Conservation (phyloP, 371 early-diverging fungal species). For the Syncephalastrum sp. region DNA sequence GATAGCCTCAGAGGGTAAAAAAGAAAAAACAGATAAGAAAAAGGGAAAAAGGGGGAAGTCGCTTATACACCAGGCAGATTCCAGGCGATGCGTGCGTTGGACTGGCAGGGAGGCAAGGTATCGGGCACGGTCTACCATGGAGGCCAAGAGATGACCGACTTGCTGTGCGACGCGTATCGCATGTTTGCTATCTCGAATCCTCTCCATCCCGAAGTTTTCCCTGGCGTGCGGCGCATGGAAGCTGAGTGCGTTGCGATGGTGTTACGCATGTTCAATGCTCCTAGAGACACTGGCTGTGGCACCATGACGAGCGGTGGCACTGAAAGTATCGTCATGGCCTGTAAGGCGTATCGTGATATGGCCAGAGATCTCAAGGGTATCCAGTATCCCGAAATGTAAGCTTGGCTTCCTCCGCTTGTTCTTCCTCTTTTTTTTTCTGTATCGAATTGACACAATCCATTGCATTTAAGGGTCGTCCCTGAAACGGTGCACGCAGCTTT, state of each 20-base stretch:
- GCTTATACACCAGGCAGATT: slow-evolving; percentile 24
- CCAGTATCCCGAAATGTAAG: slow-evolving; percentile 87
- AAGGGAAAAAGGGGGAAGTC: too few relatives aligned
- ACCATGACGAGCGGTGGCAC: slow-evolving; percentile 95
- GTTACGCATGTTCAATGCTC: slow-evolving; percentile 82
- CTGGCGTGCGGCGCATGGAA: slow-evolving; percentile 94
- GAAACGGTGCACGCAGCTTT: slow-evolving; percentile 94
- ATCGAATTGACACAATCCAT: neutral
- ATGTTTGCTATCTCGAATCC: slow-evolving; percentile 87
- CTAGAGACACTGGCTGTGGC: slow-evolving; percentile 64
- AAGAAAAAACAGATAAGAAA: neutral
- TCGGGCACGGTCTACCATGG: slow-evolving; percentile 94
- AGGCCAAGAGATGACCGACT: slow-evolving; percentile 71
- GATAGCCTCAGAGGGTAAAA: slow-evolving; percentile 56
- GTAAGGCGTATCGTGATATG: slow-evolving; percentile 86
- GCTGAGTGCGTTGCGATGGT: slow-evolving; percentile 94
- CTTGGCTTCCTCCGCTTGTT: neutral
- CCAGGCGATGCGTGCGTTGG: slow-evolving; percentile 46
- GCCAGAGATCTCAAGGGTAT: slow-evolving; percentile 73
- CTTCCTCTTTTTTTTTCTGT: neutral
- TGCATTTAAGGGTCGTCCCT: slow-evolving; percentile 74
- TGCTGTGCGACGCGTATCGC: slow-evolving; percentile 83
- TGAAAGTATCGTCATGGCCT: slow-evolving; percentile 92
- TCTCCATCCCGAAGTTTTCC: slow-evolving; percentile 95
- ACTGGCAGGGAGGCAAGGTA: slow-evolving; percentile 87